Percentiles rank a stretch among this genome's conserved stretches.
phyloP scores from a whole-genome alignment of 2,329 filamentous ascomycete species.

The Stemphylium beticola region DNA sequence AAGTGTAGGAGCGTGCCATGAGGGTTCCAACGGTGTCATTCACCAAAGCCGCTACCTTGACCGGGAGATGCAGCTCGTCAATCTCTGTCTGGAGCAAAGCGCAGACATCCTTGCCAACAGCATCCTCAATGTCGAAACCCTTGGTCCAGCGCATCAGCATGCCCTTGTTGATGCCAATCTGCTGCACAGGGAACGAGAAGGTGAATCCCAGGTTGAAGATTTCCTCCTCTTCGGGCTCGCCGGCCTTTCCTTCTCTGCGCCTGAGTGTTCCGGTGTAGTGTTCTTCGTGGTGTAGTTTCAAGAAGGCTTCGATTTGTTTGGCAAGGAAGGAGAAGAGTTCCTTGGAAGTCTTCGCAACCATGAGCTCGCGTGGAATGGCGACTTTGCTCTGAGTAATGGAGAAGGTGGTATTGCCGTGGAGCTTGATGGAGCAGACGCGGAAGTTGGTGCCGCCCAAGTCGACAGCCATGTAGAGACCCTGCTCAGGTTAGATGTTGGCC shows the following conservation, averaged over 20 bases:
- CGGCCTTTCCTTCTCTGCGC: conserved; percentile 66
- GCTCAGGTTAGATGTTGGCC: conserved; percentile 3
- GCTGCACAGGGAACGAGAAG: conserved; percentile 95
- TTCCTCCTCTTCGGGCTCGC: conserved; percentile 69
- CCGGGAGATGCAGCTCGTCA: conserved; percentile 82
- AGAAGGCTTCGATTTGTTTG: conserved; percentile 87
- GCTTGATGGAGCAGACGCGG: conserved; percentile 90
- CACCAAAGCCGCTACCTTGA: conserved; percentile 92
- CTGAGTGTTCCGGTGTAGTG: conserved; percentile 76
- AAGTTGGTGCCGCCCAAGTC: conserved; percentile 99
- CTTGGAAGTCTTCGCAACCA: conserved; percentile 83
- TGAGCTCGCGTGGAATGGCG: conserved; percentile 85
- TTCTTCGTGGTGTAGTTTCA: conserved; percentile 84
- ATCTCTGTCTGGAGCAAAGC: conserved; percentile 87
- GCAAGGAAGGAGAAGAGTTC: conserved; percentile 93
- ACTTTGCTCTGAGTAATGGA: conserved; percentile 92
- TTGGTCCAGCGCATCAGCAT: conserved; percentile 97
- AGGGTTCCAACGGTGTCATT: conserved; percentile 98
- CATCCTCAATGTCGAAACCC: conserved; percentile 96
- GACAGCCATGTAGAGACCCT: conserved; percentile 95
- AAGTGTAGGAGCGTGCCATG: conserved; percentile 96
- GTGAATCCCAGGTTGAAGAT: conserved; percentile 97
- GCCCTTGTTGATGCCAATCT: conserved; percentile 93
- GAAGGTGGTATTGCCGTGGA: conserved; percentile 95
- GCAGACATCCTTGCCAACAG: conserved; percentile 93